Percentiles rank a stretch among this genome's conserved stretches.
These are phyloP conservation scores for Boletus rubropictus DNA, from an alignment of 768 basidiomycete genomes.

Conservation along the genomic window DNA sequence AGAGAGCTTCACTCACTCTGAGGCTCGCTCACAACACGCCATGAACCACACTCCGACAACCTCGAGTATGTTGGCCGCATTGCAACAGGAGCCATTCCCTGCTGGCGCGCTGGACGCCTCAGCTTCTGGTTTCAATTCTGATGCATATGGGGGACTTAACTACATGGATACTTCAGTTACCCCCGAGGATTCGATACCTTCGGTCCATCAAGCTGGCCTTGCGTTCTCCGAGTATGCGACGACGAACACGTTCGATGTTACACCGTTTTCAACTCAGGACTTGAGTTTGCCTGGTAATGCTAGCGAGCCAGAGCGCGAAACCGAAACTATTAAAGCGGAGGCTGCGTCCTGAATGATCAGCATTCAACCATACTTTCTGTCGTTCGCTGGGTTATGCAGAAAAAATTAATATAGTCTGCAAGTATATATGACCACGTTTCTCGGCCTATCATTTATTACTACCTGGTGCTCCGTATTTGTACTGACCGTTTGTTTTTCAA, in stretches of 20 bases:
- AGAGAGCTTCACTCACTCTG: conserved; percentile 66
- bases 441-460: conserved; percentile 33
- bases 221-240: conserved; percentile 68
- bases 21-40: conserved; percentile 53
- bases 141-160: conserved; percentile 63
- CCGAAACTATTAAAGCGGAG: conserved; percentile 66
- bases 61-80: conserved; percentile 84
- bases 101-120: conserved; percentile 60
- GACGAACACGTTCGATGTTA: conserved; percentile 63
- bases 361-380: conserved; percentile 18
- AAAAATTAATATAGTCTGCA: conserved; percentile 27
- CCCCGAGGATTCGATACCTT: conserved; percentile 58
- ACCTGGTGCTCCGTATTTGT: conserved; percentile 35
- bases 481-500: conserved; percentile 31
- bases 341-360: conserved; percentile 31
- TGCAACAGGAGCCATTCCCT: conserved; percentile 72
- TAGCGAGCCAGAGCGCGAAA: conserved; percentile 58
- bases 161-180: conserved; percentile 70
- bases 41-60: conserved; percentile 84
- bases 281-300: conserved; percentile 50
- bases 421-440: conserved; percentile 31
- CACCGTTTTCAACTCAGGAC: conserved; percentile 62
- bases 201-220: conserved; percentile 56
- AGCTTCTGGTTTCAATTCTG: conserved; percentile 56
- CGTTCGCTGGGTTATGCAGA: conserved; percentile 25